Evolutionary conservation across 2,329 filamentous ascomycete species (phyloP).

Genomic region (Tolypocladium cylindrosporum): DNA sequence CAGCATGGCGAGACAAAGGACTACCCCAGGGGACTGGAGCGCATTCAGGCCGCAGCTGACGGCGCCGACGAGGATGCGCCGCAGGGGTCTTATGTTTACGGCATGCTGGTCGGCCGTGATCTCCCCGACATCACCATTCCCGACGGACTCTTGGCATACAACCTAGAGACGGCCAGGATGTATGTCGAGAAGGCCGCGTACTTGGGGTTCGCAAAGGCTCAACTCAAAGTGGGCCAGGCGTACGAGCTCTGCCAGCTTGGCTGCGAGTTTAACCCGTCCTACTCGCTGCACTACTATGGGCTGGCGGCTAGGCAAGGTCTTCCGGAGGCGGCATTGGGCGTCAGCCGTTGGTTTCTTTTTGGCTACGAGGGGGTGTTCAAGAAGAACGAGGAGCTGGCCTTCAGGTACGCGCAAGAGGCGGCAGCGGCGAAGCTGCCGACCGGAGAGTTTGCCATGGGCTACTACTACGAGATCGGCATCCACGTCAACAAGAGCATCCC

Average conservation of each 20-base stretch:
- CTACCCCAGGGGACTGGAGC: conserved; percentile 63
- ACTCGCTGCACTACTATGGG: conserved; percentile 92
- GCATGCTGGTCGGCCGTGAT: conserved; percentile 86
- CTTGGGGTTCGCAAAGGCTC: conserved; percentile 89
- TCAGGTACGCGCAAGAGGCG: conserved; percentile 80
- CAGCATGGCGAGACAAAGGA: conserved; percentile 88
- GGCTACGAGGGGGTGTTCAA: conserved; percentile 86
- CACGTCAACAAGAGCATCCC: conserved; percentile 73
- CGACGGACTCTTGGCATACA: conserved; percentile 55
- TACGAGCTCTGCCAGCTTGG: conserved; percentile 91
- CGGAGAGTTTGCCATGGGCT: conserved; percentile 92
- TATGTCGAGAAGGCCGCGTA: conserved; percentile 97
- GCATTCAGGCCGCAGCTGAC: conserved; percentile 75
- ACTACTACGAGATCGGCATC: conserved; percentile 96
- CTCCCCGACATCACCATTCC: conserved; percentile 85
- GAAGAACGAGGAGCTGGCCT: conserved; percentile 93
- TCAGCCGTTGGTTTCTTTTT: conserved; percentile 98
- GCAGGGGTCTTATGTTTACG: conserved; percentile 89
- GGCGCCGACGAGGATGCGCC: conserved; percentile 92
- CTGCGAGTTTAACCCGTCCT: conserved; percentile 87
- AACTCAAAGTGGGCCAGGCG: conserved; percentile 92
- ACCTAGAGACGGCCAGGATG: conserved; percentile 64
- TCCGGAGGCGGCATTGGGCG: conserved; percentile 85
- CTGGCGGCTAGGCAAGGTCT: conserved; percentile 88
- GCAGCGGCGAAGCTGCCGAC: conserved; percentile 74